Percentiles rank a stretch among this genome's conserved stretches.
These are phyloP conservation scores for Collybia sordida DNA, from an alignment of 768 basidiomycete species.

Conservation along the genomic window DNA sequence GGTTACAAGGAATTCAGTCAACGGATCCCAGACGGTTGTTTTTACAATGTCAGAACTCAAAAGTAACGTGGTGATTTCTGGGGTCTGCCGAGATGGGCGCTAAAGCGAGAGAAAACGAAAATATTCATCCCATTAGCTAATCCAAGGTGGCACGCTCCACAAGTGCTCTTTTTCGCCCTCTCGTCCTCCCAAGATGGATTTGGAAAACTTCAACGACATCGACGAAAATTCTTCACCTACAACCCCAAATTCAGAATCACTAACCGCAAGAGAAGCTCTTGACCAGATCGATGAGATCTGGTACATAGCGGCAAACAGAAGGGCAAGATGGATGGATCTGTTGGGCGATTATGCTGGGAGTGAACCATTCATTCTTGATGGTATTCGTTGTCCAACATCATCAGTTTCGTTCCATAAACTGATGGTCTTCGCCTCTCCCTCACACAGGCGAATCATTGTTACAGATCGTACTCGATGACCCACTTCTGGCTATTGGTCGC, in stretches of 20 bases:
- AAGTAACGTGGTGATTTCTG: no score
- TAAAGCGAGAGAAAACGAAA: no score
- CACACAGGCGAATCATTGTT: constrained; percentile 62
- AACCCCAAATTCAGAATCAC: not conserved
- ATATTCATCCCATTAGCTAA: no score
- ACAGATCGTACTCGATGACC: constrained; percentile 58
- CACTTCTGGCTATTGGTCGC: constrained; percentile 56
- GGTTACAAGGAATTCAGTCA: no score
- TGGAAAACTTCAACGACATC: constrained; percentile 15
- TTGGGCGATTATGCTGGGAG: constrained; percentile 69
- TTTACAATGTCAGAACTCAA: no score
- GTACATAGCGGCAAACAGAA: constrained; percentile 12
- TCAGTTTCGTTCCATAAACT: not conserved
- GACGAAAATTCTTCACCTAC: not conserved
- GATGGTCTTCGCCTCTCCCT: not conserved
- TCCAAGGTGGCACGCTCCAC: no score
- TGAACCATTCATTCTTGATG: constrained; percentile 67
- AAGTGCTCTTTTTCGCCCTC: not conserved
- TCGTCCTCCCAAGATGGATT: constrained; percentile 13
- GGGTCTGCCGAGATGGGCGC: no score
- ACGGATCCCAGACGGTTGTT: no score
- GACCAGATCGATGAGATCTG: constrained; percentile 14
- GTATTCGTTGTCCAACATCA: constrained; percentile 26
- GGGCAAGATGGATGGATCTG: constrained; percentile 56
- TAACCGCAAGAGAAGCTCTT: constrained; percentile 8